phyloP scores from a whole-genome alignment of 2,329 filamentous ascomycete genomes.

The Calonectria henricotiae region DNA sequence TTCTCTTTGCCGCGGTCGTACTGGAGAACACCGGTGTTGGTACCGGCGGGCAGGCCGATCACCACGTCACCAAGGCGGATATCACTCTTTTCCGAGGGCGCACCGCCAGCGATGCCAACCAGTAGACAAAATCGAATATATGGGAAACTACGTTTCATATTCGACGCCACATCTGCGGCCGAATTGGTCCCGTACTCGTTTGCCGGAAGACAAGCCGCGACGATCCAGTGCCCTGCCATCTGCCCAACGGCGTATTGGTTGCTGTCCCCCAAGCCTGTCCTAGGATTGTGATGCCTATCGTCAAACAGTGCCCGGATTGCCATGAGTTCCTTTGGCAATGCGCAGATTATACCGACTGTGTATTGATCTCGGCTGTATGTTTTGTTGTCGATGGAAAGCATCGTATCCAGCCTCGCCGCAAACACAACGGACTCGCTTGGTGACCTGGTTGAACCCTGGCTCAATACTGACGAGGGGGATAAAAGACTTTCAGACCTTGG shows the following conservation, averaged over 20 bases:
- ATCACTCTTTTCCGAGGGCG: constrained; percentile 22
- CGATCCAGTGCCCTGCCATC: constrained; percentile 37
- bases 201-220: constrained; percentile 38
- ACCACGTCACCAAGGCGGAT: constrained; percentile 43
- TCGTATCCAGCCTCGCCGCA: background rate
- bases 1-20: constrained; percentile 35
- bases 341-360: constrained; percentile 40
- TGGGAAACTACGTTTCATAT: constrained; percentile 32
- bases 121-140: constrained; percentile 23
- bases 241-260: constrained; percentile 37
- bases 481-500: background rate
- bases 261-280: constrained; percentile 10
- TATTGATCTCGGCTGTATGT: constrained; percentile 17
- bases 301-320: constrained; percentile 37
- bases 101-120: constrained; percentile 22
- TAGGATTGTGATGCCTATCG: background rate
- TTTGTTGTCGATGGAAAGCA: background rate
- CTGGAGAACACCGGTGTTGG: constrained; percentile 30
- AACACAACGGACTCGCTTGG: too few species aligned
- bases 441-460: background rate
- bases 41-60: constrained; percentile 20
- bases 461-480: background rate
- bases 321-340: constrained; percentile 32
- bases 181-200: constrained; percentile 40
- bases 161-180: constrained; percentile 27